Percentiles rank a stretch among this genome's conserved stretches.
Evolutionary conservation across 305 asterid species (phyloP).

Genomic region (Solanum hybrid): DNA sequence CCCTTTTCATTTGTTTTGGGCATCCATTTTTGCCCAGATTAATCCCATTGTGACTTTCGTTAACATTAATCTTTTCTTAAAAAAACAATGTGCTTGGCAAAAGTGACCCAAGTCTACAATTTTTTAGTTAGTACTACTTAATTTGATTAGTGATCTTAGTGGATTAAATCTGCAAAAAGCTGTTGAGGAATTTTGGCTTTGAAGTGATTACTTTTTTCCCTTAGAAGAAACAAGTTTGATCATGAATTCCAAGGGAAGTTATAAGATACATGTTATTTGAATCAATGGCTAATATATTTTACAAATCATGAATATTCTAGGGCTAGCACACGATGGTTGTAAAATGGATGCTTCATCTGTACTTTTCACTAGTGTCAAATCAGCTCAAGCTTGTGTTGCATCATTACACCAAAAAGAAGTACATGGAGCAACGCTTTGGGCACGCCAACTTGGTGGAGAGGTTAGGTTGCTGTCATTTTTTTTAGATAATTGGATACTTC

Average conservation of each 20-base stretch:
- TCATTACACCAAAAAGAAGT: conserved; percentile 74
- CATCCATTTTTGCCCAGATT: neutral
- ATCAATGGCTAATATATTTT: neutral
- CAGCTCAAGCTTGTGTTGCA: conserved; percentile 86
- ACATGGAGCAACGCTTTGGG: conserved; percentile 75
- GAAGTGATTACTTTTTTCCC: neutral
- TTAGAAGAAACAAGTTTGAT: neutral
- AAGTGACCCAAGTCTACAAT: neutral
- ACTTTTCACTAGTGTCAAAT: conserved; percentile 70
- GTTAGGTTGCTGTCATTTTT: conserved; percentile 27
- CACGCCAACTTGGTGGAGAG: conserved; percentile 99
- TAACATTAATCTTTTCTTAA: neutral
- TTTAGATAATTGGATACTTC: neutral
- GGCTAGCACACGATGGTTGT: conserved; percentile 85
- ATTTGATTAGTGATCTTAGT: neutral
- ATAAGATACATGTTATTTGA: neutral
- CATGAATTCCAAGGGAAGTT: neutral
- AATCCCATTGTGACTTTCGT: neutral
- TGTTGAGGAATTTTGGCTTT: neutral
- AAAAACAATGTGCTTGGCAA: neutral
- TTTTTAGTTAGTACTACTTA: neutral
- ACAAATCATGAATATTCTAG: conserved; percentile 23
- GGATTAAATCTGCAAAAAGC: neutral
- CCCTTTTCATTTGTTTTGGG: neutral
- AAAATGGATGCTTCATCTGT: conserved; percentile 62